These are phyloP conservation scores for Eucalyptus rudis DNA, from an alignment of 345 rosid species.

Conservation along the genomic window DNA sequence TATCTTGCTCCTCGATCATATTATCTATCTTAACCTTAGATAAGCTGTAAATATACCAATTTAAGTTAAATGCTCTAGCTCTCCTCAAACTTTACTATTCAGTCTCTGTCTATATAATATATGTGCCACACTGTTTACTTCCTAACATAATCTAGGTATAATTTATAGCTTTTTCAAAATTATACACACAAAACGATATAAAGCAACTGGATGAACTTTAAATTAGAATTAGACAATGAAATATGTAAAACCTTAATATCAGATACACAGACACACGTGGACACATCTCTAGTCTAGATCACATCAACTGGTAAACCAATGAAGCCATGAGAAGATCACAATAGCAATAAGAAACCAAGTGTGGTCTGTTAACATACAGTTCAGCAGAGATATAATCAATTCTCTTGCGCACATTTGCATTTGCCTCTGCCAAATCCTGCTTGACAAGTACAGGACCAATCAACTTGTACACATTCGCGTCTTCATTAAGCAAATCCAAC, in stretches of 20 bases:
- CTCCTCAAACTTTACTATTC: neutral
- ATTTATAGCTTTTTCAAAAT: neutral
- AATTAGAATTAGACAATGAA: neutral
- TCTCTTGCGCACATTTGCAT: conserved; percentile 91
- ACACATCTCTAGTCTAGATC: neutral
- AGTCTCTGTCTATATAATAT: neutral
- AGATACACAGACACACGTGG: neutral
- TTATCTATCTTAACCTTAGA: neutral
- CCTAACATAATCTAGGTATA: neutral
- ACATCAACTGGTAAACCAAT: neutral
- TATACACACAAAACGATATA: neutral
- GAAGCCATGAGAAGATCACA: neutral
- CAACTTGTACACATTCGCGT: conserved; percentile 87
- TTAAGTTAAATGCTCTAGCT: neutral
- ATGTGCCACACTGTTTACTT: neutral
- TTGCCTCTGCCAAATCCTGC: conserved; percentile 95
- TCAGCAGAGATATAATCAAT: conserved; percentile 92
- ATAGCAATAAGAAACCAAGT: neutral
- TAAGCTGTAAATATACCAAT: neutral
- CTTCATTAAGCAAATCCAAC: conserved; percentile 77
- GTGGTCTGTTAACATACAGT: conserved; percentile 30
- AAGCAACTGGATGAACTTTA: neutral
- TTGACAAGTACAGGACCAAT: conserved; percentile 96
- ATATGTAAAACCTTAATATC: neutral
- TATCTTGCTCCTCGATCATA: neutral